Evolutionary conservation across 257 asterid genomes (phyloP).

Genomic region (Ocimum tenuiflorum): DNA sequence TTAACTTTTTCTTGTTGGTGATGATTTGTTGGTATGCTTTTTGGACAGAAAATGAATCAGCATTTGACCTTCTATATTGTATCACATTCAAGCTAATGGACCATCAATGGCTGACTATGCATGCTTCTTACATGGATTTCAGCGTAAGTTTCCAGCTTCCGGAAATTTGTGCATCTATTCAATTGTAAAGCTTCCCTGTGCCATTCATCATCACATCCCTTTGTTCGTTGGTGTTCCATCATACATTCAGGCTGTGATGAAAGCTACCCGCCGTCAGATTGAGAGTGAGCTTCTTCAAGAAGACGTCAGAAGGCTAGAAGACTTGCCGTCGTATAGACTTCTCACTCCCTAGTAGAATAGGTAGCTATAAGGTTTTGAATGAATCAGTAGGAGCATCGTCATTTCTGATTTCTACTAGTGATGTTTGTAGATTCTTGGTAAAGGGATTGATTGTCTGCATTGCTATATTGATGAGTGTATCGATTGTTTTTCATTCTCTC

Average conservation of each 20-base stretch:
- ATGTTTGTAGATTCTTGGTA: too few species aligned
- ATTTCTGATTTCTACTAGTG: too few species aligned
- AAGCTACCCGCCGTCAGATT: constrained; percentile 88
- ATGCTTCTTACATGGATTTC: constrained; percentile 97
- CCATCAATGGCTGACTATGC: constrained; percentile 90
- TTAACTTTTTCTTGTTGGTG: background rate
- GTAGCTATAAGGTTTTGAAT: background rate
- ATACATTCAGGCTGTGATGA: constrained; percentile 72
- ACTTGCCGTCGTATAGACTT: constrained; percentile 73
- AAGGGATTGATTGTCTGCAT: too few species aligned
- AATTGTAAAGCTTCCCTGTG: too few species aligned
- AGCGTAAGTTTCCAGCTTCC: constrained; percentile 44
- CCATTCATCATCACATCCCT: constrained; percentile 24
- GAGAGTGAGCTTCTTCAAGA: constrained; percentile 91
- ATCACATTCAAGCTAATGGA: constrained; percentile 97
- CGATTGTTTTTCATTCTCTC: background rate
- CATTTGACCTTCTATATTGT: constrained; percentile 95
- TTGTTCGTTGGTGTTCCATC: background rate
- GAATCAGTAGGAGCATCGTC: too few species aligned
- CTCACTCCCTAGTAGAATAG: constrained; percentile 38
- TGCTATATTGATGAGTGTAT: background rate
- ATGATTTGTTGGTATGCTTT: background rate
- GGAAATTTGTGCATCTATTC: too few species aligned
- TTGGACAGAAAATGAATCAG: constrained; percentile 73
- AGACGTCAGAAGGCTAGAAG: constrained; percentile 64